Evolutionary conservation across 805 yeast species (phyloP).

Genomic region (Lipomyces yamadae): DNA sequence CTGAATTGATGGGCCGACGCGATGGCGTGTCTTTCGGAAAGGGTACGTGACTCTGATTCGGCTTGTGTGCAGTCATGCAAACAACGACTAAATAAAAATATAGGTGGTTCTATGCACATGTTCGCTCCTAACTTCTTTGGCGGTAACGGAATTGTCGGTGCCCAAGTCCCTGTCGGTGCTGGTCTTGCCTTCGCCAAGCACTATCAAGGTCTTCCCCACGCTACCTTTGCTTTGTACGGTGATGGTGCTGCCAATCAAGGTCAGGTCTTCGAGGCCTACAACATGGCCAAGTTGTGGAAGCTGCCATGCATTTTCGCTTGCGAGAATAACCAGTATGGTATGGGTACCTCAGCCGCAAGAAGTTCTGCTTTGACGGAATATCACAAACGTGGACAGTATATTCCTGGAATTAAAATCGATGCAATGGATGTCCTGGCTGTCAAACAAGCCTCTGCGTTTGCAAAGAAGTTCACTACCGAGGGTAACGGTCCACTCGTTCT

Average conservation of each 20-base stretch:
- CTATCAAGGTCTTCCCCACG: slow-evolving; percentile 76
- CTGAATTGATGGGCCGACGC: slow-evolving; percentile 96
- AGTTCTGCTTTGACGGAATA: slow-evolving; percentile 96
- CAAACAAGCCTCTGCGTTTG: slow-evolving; percentile 94
- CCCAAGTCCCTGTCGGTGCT: slow-evolving; percentile 97
- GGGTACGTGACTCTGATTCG: slow-evolving; percentile 48
- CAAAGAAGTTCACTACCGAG: slow-evolving; percentile 90
- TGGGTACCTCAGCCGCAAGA: slow-evolving; percentile 98
- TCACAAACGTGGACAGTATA: slow-evolving; percentile 99
- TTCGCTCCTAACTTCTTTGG: slow-evolving; percentile 95
- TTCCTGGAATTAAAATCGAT: slow-evolving; percentile 96
- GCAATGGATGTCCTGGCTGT: slow-evolving; percentile 98
- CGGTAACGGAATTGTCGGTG: slow-evolving; percentile 99
- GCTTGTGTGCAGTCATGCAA: background rate
- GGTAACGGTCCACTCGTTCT: slow-evolving; percentile 96
- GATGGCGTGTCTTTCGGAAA: slow-evolving; percentile 95
- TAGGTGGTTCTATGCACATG: slow-evolving; percentile 98
- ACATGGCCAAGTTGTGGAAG: slow-evolving; percentile 99
- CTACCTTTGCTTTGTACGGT: slow-evolving; percentile 90
- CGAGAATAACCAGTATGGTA: slow-evolving; percentile 99
- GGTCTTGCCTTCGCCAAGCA: slow-evolving; percentile 99
- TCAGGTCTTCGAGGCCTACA: slow-evolving; percentile 95
- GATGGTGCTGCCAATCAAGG: slow-evolving; percentile 99
- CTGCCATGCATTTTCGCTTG: slow-evolving; percentile 93
- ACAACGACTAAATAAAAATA: background rate